Base-by-base conservation (phyloP, 2,329 filamentous ascomycete genomes). In the Fusarium heterosporum region DNA sequence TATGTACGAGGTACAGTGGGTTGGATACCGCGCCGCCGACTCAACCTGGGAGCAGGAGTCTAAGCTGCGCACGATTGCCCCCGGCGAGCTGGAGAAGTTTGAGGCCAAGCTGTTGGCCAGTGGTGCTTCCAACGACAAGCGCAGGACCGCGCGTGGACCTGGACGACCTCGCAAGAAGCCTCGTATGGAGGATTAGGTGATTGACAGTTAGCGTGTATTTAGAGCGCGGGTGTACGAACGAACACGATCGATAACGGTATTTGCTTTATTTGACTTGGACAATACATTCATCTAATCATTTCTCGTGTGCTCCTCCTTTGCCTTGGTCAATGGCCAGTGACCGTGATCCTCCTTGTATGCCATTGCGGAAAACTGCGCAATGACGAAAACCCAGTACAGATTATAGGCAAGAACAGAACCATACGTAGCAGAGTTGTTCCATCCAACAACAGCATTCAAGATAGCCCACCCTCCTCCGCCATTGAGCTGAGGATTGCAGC, bases 371-470 rank as follows among this genome's bases (percentile, higher is more conserved):
- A 95, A 92, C 13, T 84, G 84, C 25, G 93, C 85, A 50, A 93
- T 93, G 68, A 96, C 87, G 11, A 82, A 81, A 40, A 95, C 78
- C 93, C 93, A 97, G 82, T 97, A 97, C 12, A 95, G 53, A 74
- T 96, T 96, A 80, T 97, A 97, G 4, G 91, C 88, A 58, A 97
- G 87, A 64, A 97, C 90, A 2, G 92, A 94, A 46, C 93, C 92
- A 72, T 95, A 93, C 2, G 93, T 96, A 6, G 92, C 93, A 16
- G 91, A 93, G 80, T 97, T 97, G 65, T 89, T 87, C 93, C 93
- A 97, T 55, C 93, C 93, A 8, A 97, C 83, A 40, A 97, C 83
- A 58, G 92, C 89, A 73, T 96, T 95, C 83, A 97, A 93, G 68
- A 97, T 88, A 55, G 92, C 92, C 93, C 93, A 97, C 42, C 91